Evolutionary conservation across 2,329 filamentous ascomycete genomes (phyloP), one percentile per base, ranked within the genome.

Genomic region (Aspergillus pseudotamarii): DNA sequence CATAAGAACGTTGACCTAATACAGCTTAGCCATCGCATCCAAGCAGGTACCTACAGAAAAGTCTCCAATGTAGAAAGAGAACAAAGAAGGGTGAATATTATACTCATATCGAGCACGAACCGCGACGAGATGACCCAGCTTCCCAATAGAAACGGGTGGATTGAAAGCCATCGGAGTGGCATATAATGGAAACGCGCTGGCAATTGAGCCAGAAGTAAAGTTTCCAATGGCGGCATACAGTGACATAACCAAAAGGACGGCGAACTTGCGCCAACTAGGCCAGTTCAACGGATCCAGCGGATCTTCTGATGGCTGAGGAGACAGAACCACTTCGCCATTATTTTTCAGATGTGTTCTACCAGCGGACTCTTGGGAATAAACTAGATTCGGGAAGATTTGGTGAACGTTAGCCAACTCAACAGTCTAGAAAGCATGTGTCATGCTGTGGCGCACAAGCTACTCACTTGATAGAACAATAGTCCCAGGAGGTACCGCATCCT

Each of bases 111-210:
- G 14, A 23, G 21, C 12, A 58, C 61, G n/a, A 54, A 64, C 62
- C 48, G 62, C 58, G 50, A 64, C 16, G 38, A 64, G 59, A 43
- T 64, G 62, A 11, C 55, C 55, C 48, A 64, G 43, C n/a, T 57
- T 58, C 30, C 62, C 62, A 32, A 61, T 58, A 11, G 46, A 41
- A 12, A 64, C 55, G 12, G 62, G 62, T n/a, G 62, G 62, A 23
- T 58, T 64, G 34, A 64, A 64, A 8, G 58, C 62, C 21, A 64
- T n/a, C 16, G 62, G 62, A 16, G 58, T 64, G 1, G 62, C 58
- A 38, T 64, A 64, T 21, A 64, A 28, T 14, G 62, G 62, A 21
- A 64, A 64, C 6, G 56, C 62, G 16, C 62, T 64, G 2, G 62
- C 41, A 32, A 64, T 64, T 11, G 58, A 61, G 6, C 43, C 16